phyloP scores from a whole-genome alignment of 805 yeast species.

The Candida nonsorbophila region DNA sequence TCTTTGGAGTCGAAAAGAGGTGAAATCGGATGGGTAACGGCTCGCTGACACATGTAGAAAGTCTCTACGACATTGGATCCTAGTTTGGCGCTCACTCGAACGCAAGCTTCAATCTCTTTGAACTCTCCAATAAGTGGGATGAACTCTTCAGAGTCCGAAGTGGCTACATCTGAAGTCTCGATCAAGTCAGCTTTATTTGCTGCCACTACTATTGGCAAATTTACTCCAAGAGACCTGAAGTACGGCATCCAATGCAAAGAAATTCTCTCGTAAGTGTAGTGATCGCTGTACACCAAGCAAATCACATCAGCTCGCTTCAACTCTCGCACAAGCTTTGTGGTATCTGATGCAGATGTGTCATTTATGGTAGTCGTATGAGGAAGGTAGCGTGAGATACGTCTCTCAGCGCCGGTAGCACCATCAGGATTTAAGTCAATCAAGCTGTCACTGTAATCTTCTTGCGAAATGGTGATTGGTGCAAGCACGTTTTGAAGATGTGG shows the following conservation, averaged over 20 bases:
- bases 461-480: slow-evolving; percentile 82
- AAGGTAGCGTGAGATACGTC: slow-evolving; percentile 21
- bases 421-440: slow-evolving; percentile 11
- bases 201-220: slow-evolving; percentile 86
- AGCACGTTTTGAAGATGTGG: slow-evolving; percentile 72
- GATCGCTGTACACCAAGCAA: slow-evolving; percentile 92
- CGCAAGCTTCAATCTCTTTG: slow-evolving; percentile 90
- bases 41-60: slow-evolving; percentile 87
- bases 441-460: slow-evolving; percentile 48
- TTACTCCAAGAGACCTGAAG: slow-evolving; percentile 89
- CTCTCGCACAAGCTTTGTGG: slow-evolving; percentile 57
- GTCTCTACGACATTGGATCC: slow-evolving; percentile 85
- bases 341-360: slow-evolving; percentile 74
- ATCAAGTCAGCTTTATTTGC: slow-evolving; percentile 68
- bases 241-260: slow-evolving; percentile 93
- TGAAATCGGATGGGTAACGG: slow-evolving; percentile 87
- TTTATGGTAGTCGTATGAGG: slow-evolving; percentile 60
- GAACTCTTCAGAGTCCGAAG: slow-evolving; percentile 65
- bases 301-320: slow-evolving; percentile 84
- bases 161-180: slow-evolving; percentile 38
- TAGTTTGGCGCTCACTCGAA: slow-evolving; percentile 81
- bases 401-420: slow-evolving; percentile 5
- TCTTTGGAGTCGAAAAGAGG: slow-evolving; percentile 93
- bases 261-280: slow-evolving; percentile 88
- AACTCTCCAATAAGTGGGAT: slow-evolving; percentile 82